A percentile compares a stretch with the other conserved stretches of the same genome.
Conservation (phyloP, 805 yeast genomes). For the Monosporozyma solicola region DNA sequence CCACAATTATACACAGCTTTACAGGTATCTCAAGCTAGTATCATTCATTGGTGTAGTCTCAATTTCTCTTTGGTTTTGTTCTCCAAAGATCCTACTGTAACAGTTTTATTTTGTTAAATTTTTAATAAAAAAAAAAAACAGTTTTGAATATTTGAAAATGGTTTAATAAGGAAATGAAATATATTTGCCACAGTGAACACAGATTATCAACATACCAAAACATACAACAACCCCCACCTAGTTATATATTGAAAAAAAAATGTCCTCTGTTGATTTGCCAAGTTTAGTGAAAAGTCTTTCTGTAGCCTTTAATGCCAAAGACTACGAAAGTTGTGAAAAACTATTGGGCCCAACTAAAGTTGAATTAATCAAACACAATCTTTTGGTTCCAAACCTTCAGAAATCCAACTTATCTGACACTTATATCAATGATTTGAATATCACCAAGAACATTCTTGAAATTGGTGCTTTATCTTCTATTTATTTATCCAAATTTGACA, state of each 20-base stretch:
- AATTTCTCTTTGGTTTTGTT: too few species aligned
- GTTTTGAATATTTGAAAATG: too few species aligned
- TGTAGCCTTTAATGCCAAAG: conserved; percentile 48
- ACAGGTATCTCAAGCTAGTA: too few species aligned
- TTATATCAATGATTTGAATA: conserved; percentile 55
- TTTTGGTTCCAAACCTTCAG: conserved; percentile 56
- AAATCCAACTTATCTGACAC: conserved; percentile 28
- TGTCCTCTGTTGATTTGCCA: conserved; percentile 38
- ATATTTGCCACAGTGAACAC: too few species aligned
- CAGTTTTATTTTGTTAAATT: too few species aligned
- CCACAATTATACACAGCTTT: too few species aligned
- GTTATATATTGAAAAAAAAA: not conserved
- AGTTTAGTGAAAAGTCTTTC: conserved; percentile 63
- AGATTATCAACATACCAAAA: too few species aligned
- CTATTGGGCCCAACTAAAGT: conserved; percentile 66
- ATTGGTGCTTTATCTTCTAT: conserved; percentile 79
- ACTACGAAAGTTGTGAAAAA: conserved; percentile 52
- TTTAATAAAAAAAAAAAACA: too few species aligned
- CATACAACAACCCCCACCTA: too few species aligned
- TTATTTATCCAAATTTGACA: conserved; percentile 48
- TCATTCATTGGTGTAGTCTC: too few species aligned
- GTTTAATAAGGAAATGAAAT: too few species aligned
- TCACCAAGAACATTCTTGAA: conserved; percentile 77
- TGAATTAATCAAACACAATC: conserved; percentile 65
- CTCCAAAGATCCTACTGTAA: too few species aligned